Evolutionary conservation across 805 yeast genomes (phyloP).

Genomic region (Saitoella complicata): DNA sequence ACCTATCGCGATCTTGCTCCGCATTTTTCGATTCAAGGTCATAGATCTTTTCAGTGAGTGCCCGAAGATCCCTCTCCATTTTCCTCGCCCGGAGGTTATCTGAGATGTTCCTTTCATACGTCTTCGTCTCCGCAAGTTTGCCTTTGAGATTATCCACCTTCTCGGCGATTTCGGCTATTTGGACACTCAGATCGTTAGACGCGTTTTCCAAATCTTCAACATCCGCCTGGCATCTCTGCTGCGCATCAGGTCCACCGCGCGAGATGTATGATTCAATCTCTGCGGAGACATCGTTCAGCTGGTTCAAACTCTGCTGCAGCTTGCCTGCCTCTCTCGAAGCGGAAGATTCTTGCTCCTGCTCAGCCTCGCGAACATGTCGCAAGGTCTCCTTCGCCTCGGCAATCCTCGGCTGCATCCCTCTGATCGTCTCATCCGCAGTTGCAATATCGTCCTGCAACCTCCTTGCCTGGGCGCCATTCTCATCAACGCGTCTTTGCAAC

Average conservation of each 20-base stretch:
- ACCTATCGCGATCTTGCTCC: conserved; percentile 40
- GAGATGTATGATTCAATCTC: conserved; percentile 17
- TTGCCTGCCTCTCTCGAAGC: conserved; percentile 1
- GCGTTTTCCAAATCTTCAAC: conserved; percentile 14
- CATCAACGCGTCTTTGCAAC: conserved; percentile 4
- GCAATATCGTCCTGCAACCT: conserved; percentile 16
- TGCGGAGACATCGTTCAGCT: conserved; percentile 23
- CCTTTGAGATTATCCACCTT: conserved; percentile 17
- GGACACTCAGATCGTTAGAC: conserved; percentile 13
- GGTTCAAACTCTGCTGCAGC: conserved; percentile 4
- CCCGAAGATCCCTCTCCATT: conserved; percentile 25
- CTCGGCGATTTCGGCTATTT: conserved; percentile 12
- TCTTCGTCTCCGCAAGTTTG: conserved; percentile 17
- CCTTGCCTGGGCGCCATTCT: conserved; percentile 21
- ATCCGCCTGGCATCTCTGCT: background rate
- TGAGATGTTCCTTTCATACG: conserved; percentile 40
- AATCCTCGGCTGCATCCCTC: conserved; percentile 3
- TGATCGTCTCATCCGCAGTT: conserved; percentile 20
- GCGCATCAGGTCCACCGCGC: conserved; percentile 5
- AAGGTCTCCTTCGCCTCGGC: conserved; percentile 2
- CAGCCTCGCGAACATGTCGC: conserved; percentile 3
- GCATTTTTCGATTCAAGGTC: conserved; percentile 42
- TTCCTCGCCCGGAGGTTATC: conserved; percentile 47
- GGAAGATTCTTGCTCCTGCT: conserved; percentile 10
- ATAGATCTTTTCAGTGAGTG: conserved; percentile 26